Conservation (phyloP, 306 rosid genomes). For the Cucurbita pepo region DNA sequence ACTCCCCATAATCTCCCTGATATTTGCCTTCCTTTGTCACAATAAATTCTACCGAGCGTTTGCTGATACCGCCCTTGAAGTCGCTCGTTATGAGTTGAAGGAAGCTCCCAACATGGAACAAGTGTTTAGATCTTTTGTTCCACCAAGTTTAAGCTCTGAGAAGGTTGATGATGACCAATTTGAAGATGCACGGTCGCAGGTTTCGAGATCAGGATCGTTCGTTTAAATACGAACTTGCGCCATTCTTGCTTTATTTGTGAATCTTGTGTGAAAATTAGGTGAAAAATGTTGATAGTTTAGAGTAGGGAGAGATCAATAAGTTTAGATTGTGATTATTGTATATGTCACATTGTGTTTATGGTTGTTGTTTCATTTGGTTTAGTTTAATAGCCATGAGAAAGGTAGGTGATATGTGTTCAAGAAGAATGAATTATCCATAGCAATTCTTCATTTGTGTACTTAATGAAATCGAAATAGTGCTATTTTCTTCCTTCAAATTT, state of each 20-base stretch:
- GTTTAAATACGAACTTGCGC: background rate
- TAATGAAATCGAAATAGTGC: background rate
- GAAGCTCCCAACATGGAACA: conserved; percentile 59
- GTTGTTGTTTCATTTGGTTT: background rate
- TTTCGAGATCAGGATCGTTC: conserved; percentile 32
- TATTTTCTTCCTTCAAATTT: background rate
- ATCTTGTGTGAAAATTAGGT: background rate
- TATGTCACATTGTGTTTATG: background rate
- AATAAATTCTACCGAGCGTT: conserved; percentile 65
- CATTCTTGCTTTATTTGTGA: background rate
- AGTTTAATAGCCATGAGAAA: background rate
- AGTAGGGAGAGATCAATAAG: background rate
- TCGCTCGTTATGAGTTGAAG: conserved; percentile 27
- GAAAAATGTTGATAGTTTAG: background rate
- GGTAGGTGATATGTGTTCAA: background rate
- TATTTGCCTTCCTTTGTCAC: conserved; percentile 28
- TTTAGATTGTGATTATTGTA: background rate
- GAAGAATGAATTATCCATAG: background rate
- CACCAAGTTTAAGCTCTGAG: conserved; percentile 58
- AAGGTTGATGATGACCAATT: conserved; percentile 45
- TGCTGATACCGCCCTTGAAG: conserved; percentile 39
- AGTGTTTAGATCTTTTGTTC: conserved; percentile 51
- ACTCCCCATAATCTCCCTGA: conserved; percentile 45
- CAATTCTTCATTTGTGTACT: background rate
- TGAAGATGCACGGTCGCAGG: conserved; percentile 66